Conservation (phyloP, 2,329 filamentous ascomycete species). For the Pyrenophora graminea region DNA sequence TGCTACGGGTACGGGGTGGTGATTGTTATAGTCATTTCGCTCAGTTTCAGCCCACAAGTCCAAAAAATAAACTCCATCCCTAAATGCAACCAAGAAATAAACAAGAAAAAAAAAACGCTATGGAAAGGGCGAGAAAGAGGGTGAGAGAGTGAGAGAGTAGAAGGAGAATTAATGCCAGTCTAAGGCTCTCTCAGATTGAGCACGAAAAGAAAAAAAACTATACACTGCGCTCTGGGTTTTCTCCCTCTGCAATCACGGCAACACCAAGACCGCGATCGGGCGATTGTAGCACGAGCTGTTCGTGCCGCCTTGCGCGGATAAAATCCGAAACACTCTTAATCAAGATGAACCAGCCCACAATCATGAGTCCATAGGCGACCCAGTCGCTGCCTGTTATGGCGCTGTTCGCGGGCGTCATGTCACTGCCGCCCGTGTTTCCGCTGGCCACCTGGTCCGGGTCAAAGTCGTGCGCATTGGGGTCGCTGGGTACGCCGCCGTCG, state of each 20-base stretch:
- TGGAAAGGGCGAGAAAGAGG: not conserved
- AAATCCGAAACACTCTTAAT: slow-evolving; percentile 95
- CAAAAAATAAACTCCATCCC: slow-evolving; percentile 3
- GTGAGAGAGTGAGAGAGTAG: slow-evolving; percentile 7
- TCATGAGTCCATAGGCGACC: slow-evolving; percentile 92
- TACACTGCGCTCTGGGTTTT: slow-evolving; percentile 69
- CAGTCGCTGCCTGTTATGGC: slow-evolving; percentile 78
- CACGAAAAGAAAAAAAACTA: slow-evolving; percentile 20
- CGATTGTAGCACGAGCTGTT: slow-evolving; percentile 89
- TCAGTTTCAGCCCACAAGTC: no score
- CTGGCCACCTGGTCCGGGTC: slow-evolving; percentile 69
- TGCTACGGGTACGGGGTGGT: not conserved
- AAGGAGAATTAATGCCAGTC: slow-evolving; percentile 9
- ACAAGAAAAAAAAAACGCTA: not conserved
- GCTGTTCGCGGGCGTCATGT: slow-evolving; percentile 43
- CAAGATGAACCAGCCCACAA: slow-evolving; percentile 96
- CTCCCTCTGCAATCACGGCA: slow-evolving; percentile 84
- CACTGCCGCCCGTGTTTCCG: slow-evolving; percentile 35
- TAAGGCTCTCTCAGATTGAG: not conserved
- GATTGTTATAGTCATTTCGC: no score
- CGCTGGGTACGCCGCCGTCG: slow-evolving; percentile 68
- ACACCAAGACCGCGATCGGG: slow-evolving; percentile 85
- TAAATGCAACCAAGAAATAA: slow-evolving; percentile 11
- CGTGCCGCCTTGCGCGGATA: slow-evolving; percentile 82
- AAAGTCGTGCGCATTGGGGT: slow-evolving; percentile 91